Evolutionary conservation across 257 asterid species (phyloP).

Genomic region (Phtheirospermum japonicum): DNA sequence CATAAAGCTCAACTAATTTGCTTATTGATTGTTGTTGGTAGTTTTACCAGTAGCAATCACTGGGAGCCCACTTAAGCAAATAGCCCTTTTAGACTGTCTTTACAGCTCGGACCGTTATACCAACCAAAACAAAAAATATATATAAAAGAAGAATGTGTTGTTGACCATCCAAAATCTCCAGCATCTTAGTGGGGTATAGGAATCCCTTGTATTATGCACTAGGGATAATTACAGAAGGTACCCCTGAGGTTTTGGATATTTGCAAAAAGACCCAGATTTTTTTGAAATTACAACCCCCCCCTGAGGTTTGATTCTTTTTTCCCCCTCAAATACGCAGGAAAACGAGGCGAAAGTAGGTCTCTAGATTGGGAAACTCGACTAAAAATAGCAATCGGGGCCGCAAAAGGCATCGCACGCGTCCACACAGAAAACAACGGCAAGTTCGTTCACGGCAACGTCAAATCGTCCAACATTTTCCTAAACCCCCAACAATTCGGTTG

Average conservation of each 20-base stretch:
- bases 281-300: not conserved
- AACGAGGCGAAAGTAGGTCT: constrained; percentile 46
- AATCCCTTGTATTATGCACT: constrained; percentile 25
- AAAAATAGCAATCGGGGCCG: constrained; percentile 69
- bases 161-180: constrained; percentile 32
- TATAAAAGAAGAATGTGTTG: not conserved
- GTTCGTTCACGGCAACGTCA: constrained; percentile 71
- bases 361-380: constrained; percentile 71
- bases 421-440: constrained; percentile 63
- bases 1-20: constrained; percentile 21
- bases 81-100: constrained; percentile 25
- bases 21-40: not conserved
- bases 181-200: constrained; percentile 48
- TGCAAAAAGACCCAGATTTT: not conserved
- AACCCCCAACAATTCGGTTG: constrained; percentile 61
- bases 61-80: constrained; percentile 32
- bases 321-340: constrained; percentile 32
- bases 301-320: not conserved
- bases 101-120: constrained; percentile 35
- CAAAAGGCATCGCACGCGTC: constrained; percentile 66
- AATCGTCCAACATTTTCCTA: constrained; percentile 70
- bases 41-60: constrained; percentile 18
- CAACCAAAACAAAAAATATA: constrained; percentile 17
- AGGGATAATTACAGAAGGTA: not conserved
- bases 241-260: not conserved